Evolutionary conservation across 2,329 filamentous ascomycete species (phyloP).

Genomic region (Knufia fluminis): DNA sequence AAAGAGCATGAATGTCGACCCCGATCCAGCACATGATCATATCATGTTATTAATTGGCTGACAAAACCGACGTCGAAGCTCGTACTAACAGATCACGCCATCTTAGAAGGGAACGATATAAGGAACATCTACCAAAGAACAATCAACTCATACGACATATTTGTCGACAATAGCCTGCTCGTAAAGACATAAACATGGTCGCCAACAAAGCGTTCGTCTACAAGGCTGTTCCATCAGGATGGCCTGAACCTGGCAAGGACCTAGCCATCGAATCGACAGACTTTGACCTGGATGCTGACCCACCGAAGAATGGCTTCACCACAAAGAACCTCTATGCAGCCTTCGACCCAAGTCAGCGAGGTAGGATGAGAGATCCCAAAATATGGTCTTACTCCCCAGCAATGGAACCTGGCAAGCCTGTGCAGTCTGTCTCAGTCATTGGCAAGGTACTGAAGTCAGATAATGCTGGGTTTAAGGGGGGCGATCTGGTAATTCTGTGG

Average conservation of each 20-base stretch:
- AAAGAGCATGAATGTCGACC: too few species aligned
- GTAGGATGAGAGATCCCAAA: constrained; percentile 56
- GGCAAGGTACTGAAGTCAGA: constrained; percentile 58
- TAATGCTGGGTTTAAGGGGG: constrained; percentile 48
- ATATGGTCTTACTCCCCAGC: constrained; percentile 55
- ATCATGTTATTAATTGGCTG: too few species aligned
- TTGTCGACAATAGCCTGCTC: too few species aligned
- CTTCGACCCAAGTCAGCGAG: constrained; percentile 69
- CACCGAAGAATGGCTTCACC: constrained; percentile 52
- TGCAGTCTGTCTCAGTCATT: constrained; percentile 49
- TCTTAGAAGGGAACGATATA: too few species aligned
- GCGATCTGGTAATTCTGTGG: constrained; percentile 41
- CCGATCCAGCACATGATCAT: too few species aligned
- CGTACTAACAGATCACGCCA: too few species aligned
- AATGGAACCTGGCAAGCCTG: constrained; percentile 50
- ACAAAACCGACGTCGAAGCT: too few species aligned
- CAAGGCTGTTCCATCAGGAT: constrained; percentile 57
- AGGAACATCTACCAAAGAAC: too few species aligned
- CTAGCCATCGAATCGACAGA: constrained; percentile 56
- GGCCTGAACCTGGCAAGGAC: constrained; percentile 62
- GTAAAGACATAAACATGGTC: constrained; percentile 13
- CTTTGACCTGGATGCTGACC: constrained; percentile 52
- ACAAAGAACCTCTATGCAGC: constrained; percentile 60
- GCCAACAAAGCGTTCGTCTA: constrained; percentile 68
- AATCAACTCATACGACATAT: too few species aligned